A percentile compares a stretch with the other conserved stretches of the same genome.
phyloP scores from a whole-genome alignment of 2,329 filamentous ascomycete species.

The Botrytis sinoallii region DNA sequence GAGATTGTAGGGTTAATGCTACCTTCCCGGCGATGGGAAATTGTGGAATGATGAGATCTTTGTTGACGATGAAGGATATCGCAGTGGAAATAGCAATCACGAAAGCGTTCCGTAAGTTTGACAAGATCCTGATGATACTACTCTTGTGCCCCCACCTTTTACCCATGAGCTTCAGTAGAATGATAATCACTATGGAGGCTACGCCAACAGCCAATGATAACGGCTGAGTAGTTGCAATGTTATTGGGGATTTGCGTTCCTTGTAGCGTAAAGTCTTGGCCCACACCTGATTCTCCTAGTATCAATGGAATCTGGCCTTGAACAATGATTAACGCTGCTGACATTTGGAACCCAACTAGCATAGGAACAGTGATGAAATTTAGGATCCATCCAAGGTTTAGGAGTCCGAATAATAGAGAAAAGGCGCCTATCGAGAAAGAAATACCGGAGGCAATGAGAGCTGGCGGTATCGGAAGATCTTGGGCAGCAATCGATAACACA shows the following conservation, averaged over 20 bases:
- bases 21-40: not conserved
- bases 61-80: conserved; percentile 5
- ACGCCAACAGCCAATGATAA: conserved; percentile 15
- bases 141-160: conserved; percentile 4
- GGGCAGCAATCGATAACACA: conserved; percentile 49
- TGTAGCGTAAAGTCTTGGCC: not conserved
- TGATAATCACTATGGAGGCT: not conserved
- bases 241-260: not conserved
- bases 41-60: not conserved
- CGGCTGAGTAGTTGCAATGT: not conserved
- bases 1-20: not conserved
- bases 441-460: conserved; percentile 55
- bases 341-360: conserved; percentile 63
- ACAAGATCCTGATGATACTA: not conserved
- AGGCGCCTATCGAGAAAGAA: conserved; percentile 61
- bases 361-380: conserved; percentile 63
- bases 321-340: conserved; percentile 64
- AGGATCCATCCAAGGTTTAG: conserved; percentile 63
- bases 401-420: conserved; percentile 56
- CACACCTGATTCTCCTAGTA: conserved; percentile 45
- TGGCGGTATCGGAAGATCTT: conserved; percentile 39
- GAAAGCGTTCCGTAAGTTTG: conserved; percentile 1
- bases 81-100: conserved; percentile 4
- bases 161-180: not conserved
- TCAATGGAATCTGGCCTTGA: conserved; percentile 58